Conservation (phyloP, 306 rosid species). For the Fragaria iinumae region DNA sequence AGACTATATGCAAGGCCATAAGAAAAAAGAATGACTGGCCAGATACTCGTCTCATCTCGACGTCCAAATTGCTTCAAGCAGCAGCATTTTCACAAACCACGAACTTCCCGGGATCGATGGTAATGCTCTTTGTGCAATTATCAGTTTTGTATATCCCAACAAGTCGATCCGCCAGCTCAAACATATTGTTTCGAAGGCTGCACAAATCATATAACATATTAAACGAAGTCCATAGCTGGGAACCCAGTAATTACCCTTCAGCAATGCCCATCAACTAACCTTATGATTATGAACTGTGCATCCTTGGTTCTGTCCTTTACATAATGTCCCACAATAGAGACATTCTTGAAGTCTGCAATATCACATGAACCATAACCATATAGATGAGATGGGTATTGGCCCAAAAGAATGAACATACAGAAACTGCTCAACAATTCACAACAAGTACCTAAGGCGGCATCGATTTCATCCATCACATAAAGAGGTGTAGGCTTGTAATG, state of each 20-base stretch:
- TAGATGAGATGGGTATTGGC: slow-evolving; percentile 19
- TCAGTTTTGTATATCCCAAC: slow-evolving; percentile 94
- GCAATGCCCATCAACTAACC: slow-evolving; percentile 41
- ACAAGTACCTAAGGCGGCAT: slow-evolving; percentile 80
- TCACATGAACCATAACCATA: slow-evolving; percentile 23
- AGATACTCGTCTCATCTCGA: neutral
- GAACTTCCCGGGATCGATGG: slow-evolving; percentile 78
- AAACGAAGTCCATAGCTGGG: neutral
- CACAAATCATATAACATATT: slow-evolving; percentile 17
- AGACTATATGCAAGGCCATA: neutral
- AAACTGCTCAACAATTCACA: slow-evolving; percentile 2
- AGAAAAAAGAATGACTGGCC: neutral
- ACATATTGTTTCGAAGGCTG: slow-evolving; percentile 97
- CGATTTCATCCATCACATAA: slow-evolving; percentile 98
- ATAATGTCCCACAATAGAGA: slow-evolving; percentile 89
- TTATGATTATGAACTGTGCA: slow-evolving; percentile 83
- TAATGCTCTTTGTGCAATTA: slow-evolving; percentile 93
- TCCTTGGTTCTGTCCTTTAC: slow-evolving; percentile 93
- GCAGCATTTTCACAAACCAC: slow-evolving; percentile 65
- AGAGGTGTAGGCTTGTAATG: slow-evolving; percentile 98
- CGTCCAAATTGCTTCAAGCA: slow-evolving; percentile 37
- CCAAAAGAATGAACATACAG: neutral
- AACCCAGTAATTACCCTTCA: slow-evolving; percentile 4
- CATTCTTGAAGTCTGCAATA: slow-evolving; percentile 83
- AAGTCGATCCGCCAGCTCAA: slow-evolving; percentile 91